phyloP scores from a whole-genome alignment of 2,329 filamentous ascomycete genomes.

The Penicillium sclerotiorum region DNA sequence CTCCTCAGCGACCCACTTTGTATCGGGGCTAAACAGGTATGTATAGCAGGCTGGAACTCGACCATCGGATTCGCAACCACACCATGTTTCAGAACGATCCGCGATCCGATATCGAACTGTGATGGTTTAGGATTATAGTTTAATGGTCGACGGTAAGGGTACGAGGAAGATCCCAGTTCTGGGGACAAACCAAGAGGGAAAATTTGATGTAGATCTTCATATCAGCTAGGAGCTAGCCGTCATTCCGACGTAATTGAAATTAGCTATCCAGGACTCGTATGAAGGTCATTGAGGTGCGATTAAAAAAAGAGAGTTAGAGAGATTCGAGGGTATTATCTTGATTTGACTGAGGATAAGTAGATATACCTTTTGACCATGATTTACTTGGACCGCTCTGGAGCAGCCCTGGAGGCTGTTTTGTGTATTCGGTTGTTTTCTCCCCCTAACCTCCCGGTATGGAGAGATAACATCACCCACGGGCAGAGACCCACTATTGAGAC shows the following conservation, averaged over 20 bases:
- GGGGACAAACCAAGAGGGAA: not conserved
- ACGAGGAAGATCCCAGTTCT: constrained; percentile 3
- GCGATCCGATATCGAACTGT: not conserved
- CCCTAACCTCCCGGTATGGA: not conserved
- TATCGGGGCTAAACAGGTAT: constrained; percentile 9
- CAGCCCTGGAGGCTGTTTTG: too few species aligned
- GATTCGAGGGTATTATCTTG: too few species aligned
- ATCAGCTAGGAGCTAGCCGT: constrained; percentile 6
- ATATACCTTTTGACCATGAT: not conserved
- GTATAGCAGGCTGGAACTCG: not conserved
- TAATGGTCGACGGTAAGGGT: constrained; percentile 2
- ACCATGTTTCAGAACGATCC: not conserved
- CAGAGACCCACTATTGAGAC: constrained; percentile 1
- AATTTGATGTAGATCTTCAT: constrained; percentile 15
- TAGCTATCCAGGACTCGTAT: not conserved
- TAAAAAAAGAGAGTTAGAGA: too few species aligned
- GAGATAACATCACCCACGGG: constrained; percentile 8
- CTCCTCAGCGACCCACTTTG: constrained; percentile 10
- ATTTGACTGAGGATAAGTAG: too few species aligned
- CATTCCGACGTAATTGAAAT: constrained; percentile 8
- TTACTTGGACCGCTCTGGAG: not conserved
- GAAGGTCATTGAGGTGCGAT: too few species aligned
- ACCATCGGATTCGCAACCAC: not conserved
- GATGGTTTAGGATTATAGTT: constrained; percentile 1
- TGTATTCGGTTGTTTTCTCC: too few species aligned